Base-by-base conservation (phyloP, 768 basidiomycete species). In the Mycena galopus region DNA sequence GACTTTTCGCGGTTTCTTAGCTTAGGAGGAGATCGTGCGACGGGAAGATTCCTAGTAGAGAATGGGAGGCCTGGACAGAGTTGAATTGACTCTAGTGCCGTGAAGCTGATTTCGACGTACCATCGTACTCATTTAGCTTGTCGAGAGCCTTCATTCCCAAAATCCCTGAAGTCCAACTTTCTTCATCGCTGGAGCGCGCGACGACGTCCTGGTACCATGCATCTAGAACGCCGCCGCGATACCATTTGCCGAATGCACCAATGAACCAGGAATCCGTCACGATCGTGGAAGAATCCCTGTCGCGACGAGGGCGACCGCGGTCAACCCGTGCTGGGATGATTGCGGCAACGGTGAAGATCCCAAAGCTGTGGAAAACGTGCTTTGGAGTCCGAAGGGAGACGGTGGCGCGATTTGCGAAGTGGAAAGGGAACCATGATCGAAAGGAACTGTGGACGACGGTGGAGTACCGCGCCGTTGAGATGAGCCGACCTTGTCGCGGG, bases 381-480 rank as follows among this genome's bases (percentile, higher is more conserved):
- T 93, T 91, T 21, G 97, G 96, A 3, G 97, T 99, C 68, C 95
- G 93, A 56, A 99, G 88, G 3, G 95, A 94, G 71, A 99, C 91
- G 33, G 96, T 92, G 73, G 97, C 96, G 76, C 96, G 94, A 83
- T 94, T 97, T 62, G 94, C 91, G 80, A 99, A 99, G 81, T 94
- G 94, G 78, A 95, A 92, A 42, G 90, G 37, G 88, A 85, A 60
- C 84, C 77, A 57, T 84, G 82, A 73, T 83, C 80, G 50, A 80
- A 77, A 71, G 82, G 76, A 67, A 72, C 67, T 81, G 73, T 71
- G 80, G 73, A 39, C 57, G 72, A 64, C 12, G 67, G 74, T 77
- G 79, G 67, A 73, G 73, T 59, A 64, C 69, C 32, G 77, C 78
- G 55, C 81, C 76, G 78, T 58, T 68, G 71, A 67, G 80, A 71